Conservation (phyloP, 345 rosid species). For the Citrus mangshanensis region DNA sequence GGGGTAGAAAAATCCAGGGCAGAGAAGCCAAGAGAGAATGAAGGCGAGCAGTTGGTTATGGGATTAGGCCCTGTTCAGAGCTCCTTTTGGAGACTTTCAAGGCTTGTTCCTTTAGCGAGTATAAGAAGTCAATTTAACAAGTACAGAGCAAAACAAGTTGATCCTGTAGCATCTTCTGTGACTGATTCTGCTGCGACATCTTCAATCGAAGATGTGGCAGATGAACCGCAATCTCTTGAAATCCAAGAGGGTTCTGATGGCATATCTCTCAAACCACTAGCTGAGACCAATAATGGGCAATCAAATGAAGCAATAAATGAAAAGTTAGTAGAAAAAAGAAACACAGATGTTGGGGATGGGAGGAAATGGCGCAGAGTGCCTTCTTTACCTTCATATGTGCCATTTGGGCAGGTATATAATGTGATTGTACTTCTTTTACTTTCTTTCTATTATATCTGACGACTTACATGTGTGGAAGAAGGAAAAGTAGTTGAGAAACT, state of each 20-base stretch:
- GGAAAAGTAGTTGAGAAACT: background rate
- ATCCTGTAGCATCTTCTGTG: constrained; percentile 38
- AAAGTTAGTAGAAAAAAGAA: constrained; percentile 38
- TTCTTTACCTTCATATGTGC: constrained; percentile 86
- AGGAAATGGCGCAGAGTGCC: constrained; percentile 75
- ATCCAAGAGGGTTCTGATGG: constrained; percentile 96
- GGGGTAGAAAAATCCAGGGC: constrained; percentile 38
- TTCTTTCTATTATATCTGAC: background rate
- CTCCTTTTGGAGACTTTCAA: constrained; percentile 91
- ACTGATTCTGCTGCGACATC: constrained; percentile 39
- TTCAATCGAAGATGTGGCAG: constrained; percentile 56
- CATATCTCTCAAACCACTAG: constrained; percentile 78
- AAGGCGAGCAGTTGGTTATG: constrained; percentile 71
- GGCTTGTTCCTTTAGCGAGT: constrained; percentile 84
- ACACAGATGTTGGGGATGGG: constrained; percentile 33
- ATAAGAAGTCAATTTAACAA: constrained; percentile 57
- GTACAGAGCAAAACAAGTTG: constrained; percentile 53
- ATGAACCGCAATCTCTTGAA: constrained; percentile 83
- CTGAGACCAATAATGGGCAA: constrained; percentile 35
- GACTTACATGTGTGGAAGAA: constrained; percentile 3
- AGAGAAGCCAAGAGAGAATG: constrained; percentile 46
- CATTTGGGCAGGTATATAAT: constrained; percentile 82
- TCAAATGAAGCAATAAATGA: constrained; percentile 30
- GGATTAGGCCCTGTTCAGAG: constrained; percentile 95
- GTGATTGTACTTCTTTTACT: constrained; percentile 11